A percentile compares a stretch with the other conserved stretches of the same genome.
These are phyloP conservation scores for Suhomyces bokatorum DNA, from an alignment of 1,139 yeast genomes.

Conservation along the genomic window DNA sequence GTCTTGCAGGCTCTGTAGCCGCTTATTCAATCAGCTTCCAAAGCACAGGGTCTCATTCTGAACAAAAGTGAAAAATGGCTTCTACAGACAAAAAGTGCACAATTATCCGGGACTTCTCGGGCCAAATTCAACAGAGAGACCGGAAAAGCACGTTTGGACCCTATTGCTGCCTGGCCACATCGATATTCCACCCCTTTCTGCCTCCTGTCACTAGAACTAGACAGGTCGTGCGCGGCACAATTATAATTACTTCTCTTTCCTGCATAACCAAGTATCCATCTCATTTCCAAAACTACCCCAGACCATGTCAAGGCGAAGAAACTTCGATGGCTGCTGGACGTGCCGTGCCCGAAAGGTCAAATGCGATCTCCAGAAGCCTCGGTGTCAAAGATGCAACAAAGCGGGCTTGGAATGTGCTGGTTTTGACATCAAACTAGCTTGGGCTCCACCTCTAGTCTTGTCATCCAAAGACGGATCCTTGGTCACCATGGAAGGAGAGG, in stretches of 20 bases:
- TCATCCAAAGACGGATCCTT: conserved; percentile 22
- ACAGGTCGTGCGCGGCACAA: neutral
- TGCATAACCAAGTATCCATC: neutral
- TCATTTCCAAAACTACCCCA: neutral
- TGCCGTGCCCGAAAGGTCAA: conserved; percentile 52
- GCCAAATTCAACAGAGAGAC: too few species aligned
- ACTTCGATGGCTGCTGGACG: conserved; percentile 56
- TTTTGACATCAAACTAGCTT: conserved; percentile 41
- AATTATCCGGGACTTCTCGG: too few species aligned
- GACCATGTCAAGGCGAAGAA: conserved; percentile 34
- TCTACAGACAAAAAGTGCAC: too few species aligned
- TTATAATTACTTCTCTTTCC: neutral
- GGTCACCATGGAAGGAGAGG: conserved; percentile 21
- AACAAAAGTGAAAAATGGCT: too few species aligned
- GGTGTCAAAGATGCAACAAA: conserved; percentile 43
- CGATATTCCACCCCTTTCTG: neutral
- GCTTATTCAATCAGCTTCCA: too few species aligned
- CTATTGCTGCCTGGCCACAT: neutral
- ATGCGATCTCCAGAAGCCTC: conserved; percentile 47
- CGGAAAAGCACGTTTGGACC: neutral
- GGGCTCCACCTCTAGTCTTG: conserved; percentile 39
- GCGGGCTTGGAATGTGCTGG: conserved; percentile 44
- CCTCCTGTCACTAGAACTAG: neutral
- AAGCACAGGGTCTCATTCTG: too few species aligned
- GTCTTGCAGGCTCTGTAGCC: too few species aligned